Evolutionary conservation across 2,329 filamentous ascomycete genomes (phyloP).

Genomic region (Talaromyces piceae): DNA sequence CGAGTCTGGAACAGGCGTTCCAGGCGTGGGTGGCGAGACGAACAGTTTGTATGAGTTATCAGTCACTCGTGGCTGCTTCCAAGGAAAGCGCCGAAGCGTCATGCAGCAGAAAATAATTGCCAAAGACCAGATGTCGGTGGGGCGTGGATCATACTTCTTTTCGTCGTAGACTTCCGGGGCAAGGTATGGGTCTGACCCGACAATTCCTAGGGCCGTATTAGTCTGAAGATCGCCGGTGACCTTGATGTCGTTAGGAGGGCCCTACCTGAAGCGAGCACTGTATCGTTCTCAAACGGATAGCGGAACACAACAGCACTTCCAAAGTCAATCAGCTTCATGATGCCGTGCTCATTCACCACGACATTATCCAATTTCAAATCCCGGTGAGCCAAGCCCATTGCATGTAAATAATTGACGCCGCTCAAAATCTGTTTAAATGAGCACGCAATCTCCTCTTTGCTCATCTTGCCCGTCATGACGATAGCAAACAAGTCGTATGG

Average conservation of each 20-base stretch:
- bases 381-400: slow-evolving; percentile 87
- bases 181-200: slow-evolving; percentile 88
- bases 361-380: slow-evolving; percentile 98
- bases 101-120: slow-evolving; percentile 99
- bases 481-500: slow-evolving; percentile 95
- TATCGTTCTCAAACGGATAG: slow-evolving; percentile 90
- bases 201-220: slow-evolving; percentile 49
- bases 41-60: slow-evolving; percentile 97
- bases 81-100: slow-evolving; percentile 88
- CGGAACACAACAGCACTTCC: slow-evolving; percentile 94
- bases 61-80: slow-evolving; percentile 86
- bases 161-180: slow-evolving; percentile 95
- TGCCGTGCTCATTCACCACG: slow-evolving; percentile 89
- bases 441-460: slow-evolving; percentile 80
- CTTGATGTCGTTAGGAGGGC: neutral
- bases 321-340: slow-evolving; percentile 99
- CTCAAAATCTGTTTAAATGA: slow-evolving; percentile 90
- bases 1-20: slow-evolving; percentile 41
- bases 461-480: slow-evolving; percentile 98
- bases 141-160: slow-evolving; percentile 85
- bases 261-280: slow-evolving; percentile 70
- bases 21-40: slow-evolving; percentile 72
- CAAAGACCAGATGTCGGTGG: slow-evolving; percentile 94
- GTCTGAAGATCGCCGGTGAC: neutral
- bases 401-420: slow-evolving; percentile 88